Percentiles rank a stretch among this genome's conserved stretches.
Conservation (phyloP, 2,329 filamentous ascomycete genomes). For the Lecanicillium sp. region DNA sequence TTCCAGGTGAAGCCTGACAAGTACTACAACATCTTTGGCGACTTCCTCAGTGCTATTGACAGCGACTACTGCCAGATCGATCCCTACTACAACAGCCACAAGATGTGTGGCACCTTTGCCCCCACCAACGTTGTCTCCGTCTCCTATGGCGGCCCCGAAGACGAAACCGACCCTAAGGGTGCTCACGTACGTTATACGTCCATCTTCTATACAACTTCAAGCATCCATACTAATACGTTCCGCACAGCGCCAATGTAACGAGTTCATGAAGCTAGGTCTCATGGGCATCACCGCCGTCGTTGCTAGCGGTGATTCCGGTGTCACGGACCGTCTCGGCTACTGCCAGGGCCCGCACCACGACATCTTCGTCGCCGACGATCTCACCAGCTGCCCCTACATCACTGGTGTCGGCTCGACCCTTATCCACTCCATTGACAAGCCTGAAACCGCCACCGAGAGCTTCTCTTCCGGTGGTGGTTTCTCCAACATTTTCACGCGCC, state of each 20-base stretch:
- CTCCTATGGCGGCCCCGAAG: conserved; percentile 44
- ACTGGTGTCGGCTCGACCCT: conserved; percentile 45
- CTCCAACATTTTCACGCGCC: conserved; percentile 40
- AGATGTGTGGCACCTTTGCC: conserved; percentile 20
- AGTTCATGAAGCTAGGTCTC: conserved; percentile 39
- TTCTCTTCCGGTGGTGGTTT: conserved; percentile 44
- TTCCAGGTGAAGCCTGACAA: conserved; percentile 36
- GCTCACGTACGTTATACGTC: conserved; percentile 31
- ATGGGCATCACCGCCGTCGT: conserved; percentile 32
- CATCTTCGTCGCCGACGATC: conserved; percentile 26
- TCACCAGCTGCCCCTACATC: conserved; percentile 37
- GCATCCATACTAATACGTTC: conserved; percentile 6
- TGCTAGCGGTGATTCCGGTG: conserved; percentile 29
- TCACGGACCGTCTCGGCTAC: conserved; percentile 4
- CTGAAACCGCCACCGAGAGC: conserved; percentile 40
- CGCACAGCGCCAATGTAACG: conserved; percentile 34
- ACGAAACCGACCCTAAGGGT: conserved; percentile 28
- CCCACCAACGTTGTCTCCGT: conserved; percentile 27
- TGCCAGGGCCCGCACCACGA: conserved; percentile 25
- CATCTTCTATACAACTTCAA: conserved; percentile 29
- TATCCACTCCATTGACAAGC: conserved; percentile 33
- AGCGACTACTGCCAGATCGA: conserved; percentile 33
- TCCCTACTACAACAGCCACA: neutral
- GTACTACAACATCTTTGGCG: conserved; percentile 36
- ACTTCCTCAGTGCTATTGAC: conserved; percentile 40